Evolutionary conservation across 257 asterid species (phyloP).

Genomic region (Plantago elongata): DNA sequence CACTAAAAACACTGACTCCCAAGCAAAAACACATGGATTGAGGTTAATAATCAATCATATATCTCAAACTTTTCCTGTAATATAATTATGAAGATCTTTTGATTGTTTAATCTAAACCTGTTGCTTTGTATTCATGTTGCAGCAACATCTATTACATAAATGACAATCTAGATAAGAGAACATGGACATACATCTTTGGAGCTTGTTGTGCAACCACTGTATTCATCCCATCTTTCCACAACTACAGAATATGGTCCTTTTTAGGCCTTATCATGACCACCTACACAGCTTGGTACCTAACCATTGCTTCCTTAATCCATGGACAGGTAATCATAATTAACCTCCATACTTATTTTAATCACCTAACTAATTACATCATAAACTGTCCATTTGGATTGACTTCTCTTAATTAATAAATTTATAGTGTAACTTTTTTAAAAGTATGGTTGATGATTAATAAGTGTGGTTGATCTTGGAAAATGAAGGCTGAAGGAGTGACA

Average conservation of each 20-base stretch:
- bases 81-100: neutral
- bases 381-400: conserved; percentile 40
- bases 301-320: conserved; percentile 68
- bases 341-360: neutral
- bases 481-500: conserved; percentile 67
- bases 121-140: conserved; percentile 25
- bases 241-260: conserved; percentile 83
- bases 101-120: neutral
- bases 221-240: conserved; percentile 81
- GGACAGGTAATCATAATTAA: conserved; percentile 53
- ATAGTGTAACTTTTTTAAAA: neutral
- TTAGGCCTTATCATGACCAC: conserved; percentile 74
- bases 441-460: neutral
- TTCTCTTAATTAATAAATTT: neutral
- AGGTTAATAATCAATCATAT: neutral
- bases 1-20: no score
- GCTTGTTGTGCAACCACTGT: conserved; percentile 88
- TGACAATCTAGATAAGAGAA: conserved; percentile 84
- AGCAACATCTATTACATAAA: conserved; percentile 81
- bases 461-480: conserved; percentile 8
- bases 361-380: conserved; percentile 8
- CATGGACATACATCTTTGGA: conserved; percentile 91
- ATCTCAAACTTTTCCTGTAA: neutral
- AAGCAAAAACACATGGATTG: no score
- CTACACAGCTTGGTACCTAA: conserved; percentile 80